These are phyloP conservation scores for Firmiana major DNA, from an alignment of 345 rosid species.

Conservation along the genomic window DNA sequence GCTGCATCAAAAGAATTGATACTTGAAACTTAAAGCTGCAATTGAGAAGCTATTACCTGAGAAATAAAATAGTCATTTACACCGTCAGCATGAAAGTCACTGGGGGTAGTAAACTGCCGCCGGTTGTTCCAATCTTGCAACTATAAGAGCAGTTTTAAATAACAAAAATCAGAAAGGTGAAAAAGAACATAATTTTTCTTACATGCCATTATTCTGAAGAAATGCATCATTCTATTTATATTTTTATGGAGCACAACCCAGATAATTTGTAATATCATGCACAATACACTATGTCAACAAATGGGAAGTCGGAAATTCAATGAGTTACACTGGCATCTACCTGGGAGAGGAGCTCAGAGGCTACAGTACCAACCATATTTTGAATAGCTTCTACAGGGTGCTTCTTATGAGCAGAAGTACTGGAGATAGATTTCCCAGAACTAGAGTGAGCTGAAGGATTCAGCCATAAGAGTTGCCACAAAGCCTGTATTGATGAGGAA, in stretches of 20 bases:
- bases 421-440: constrained; percentile 41
- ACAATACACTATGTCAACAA: not conserved
- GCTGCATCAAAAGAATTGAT: not conserved
- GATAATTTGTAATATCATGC: not conserved
- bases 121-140: constrained; percentile 98
- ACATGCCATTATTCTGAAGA: constrained; percentile 13
- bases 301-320: constrained; percentile 3
- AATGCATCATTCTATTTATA: not conserved
- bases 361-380: constrained; percentile 64
- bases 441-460: constrained; percentile 53
- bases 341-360: constrained; percentile 93
- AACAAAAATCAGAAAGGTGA: constrained; percentile 21
- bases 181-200: constrained; percentile 13
- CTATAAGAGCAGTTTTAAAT: constrained; percentile 36
- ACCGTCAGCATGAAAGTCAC: constrained; percentile 89
- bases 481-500: constrained; percentile 47
- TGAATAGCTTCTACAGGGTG: constrained; percentile 61
- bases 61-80: constrained; percentile 84
- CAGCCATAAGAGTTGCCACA: constrained; percentile 95
- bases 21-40: constrained; percentile 13
- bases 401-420: constrained; percentile 37
- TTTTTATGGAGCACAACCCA: not conserved
- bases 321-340: constrained; percentile 33
- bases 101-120: constrained; percentile 66
- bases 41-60: constrained; percentile 58